Evolutionary conservation across 2,329 filamentous ascomycete species (phyloP).

Genomic region (Chrysosphaeria jannelii): DNA sequence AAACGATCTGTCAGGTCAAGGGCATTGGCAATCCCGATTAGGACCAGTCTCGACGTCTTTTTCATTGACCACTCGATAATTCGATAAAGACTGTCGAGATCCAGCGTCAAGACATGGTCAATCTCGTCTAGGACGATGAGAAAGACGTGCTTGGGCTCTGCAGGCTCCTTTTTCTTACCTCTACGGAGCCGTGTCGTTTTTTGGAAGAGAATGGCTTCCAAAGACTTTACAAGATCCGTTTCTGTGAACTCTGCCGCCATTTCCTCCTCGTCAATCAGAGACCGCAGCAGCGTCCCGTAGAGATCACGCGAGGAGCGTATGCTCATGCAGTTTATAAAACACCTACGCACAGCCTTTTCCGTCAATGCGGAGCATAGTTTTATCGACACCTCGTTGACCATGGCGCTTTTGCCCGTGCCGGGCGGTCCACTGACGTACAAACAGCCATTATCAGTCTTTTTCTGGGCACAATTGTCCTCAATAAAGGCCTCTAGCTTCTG

Average conservation of each 20-base stretch:
- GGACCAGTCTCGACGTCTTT: constrained; percentile 44
- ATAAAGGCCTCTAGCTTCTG: constrained; percentile 41
- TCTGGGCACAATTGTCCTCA: constrained; percentile 8
- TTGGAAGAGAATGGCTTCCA: constrained; percentile 42
- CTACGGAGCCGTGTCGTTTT: no score
- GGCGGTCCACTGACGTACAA: constrained; percentile 88
- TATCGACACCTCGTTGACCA: constrained; percentile 52
- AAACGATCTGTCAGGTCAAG: constrained; percentile 88
- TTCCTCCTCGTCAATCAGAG: constrained; percentile 15
- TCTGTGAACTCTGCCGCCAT: constrained; percentile 17
- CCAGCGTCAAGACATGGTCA: constrained; percentile 69
- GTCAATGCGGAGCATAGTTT: constrained; percentile 19
- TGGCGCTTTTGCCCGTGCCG: constrained; percentile 86
- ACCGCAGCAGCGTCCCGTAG: constrained; percentile 47
- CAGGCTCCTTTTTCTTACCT: constrained; percentile 1
- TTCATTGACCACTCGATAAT: constrained; percentile 93
- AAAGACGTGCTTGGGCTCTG: constrained; percentile 22
- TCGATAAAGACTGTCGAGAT: constrained; percentile 66
- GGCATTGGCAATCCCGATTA: constrained; percentile 88
- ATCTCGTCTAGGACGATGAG: constrained; percentile 87
- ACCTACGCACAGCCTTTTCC: constrained; percentile 27
- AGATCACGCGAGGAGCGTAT: constrained; percentile 69
- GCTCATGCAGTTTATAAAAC: constrained; percentile 91
- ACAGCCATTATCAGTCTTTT: constrained; percentile 38
- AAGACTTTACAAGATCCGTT: constrained; percentile 31